Percentiles rank a stretch among this genome's conserved stretches.
Evolutionary conservation across 805 yeast genomes (phyloP).

Genomic region (Yarrowia sp.): DNA sequence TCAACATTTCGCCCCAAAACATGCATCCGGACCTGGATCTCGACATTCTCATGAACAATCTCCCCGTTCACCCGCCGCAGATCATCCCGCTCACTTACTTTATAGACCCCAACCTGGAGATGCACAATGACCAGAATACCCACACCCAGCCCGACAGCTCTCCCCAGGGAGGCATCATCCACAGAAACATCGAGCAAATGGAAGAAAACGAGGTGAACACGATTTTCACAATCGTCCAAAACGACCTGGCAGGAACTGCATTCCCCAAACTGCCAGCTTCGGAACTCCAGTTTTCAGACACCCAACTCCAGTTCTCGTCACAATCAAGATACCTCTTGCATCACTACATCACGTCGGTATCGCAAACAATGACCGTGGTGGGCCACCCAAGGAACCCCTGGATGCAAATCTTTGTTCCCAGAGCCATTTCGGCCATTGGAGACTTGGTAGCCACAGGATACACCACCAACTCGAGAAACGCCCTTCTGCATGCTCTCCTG

Average conservation of each 20-base stretch:
- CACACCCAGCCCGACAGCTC: background rate
- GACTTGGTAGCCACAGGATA: conserved; percentile 76
- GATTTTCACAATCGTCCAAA: conserved; percentile 34
- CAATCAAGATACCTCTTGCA: conserved; percentile 73
- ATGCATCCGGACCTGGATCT: conserved; percentile 17
- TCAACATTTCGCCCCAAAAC: background rate
- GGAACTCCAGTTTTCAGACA: conserved; percentile 40
- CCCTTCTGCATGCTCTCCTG: conserved; percentile 75
- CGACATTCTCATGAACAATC: conserved; percentile 24
- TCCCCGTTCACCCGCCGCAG: conserved; percentile 32
- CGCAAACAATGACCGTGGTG: conserved; percentile 77
- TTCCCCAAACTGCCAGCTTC: conserved; percentile 28
- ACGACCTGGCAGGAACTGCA: conserved; percentile 27
- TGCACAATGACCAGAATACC: background rate
- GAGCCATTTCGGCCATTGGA: conserved; percentile 83
- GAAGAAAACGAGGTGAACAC: conserved; percentile 37
- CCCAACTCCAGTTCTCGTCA: conserved; percentile 48
- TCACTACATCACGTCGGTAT: conserved; percentile 76
- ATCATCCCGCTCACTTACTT: conserved; percentile 17
- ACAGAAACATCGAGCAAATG: conserved; percentile 35
- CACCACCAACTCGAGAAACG: conserved; percentile 78
- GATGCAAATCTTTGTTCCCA: conserved; percentile 84
- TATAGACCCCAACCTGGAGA: conserved; percentile 26
- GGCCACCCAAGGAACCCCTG: conserved; percentile 81
- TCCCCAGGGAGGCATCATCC: conserved; percentile 15